Conservation (phyloP, 345 rosid species). For the Arabidopsis thaliana region DNA sequence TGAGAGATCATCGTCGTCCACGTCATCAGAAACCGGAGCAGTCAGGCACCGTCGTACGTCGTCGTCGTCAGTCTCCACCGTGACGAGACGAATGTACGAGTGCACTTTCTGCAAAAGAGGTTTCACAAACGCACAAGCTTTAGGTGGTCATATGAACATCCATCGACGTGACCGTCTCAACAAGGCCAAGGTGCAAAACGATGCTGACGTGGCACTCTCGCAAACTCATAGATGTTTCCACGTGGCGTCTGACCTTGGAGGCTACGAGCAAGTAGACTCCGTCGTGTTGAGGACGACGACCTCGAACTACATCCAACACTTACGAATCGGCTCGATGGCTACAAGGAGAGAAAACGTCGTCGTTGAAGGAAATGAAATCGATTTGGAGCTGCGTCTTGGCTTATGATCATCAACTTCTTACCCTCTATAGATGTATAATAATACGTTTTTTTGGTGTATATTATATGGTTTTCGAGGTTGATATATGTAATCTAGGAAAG, state of each 20-base stretch:
- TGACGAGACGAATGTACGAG: slow-evolving; percentile 58
- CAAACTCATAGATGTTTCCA: slow-evolving; percentile 48
- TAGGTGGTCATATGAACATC: slow-evolving; percentile 96
- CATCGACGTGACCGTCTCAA: slow-evolving; percentile 84
- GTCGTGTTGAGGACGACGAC: slow-evolving; percentile 53
- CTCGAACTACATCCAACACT: slow-evolving; percentile 48
- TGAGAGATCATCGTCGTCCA: slow-evolving; percentile 44
- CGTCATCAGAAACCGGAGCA: slow-evolving; percentile 42
- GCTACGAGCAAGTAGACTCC: slow-evolving; percentile 40
- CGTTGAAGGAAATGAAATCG: slow-evolving; percentile 68
- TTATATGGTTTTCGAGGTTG: slow-evolving; percentile 29
- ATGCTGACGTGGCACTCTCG: slow-evolving; percentile 38
- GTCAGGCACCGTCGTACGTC: neutral
- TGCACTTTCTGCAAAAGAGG: slow-evolving; percentile 91
- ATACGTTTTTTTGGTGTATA: slow-evolving; percentile 35
- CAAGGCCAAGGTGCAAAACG: slow-evolving; percentile 51
- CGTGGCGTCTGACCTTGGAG: slow-evolving; percentile 41
- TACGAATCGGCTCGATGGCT: slow-evolving; percentile 52
- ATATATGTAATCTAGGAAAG: slow-evolving; percentile 31
- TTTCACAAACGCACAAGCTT: slow-evolving; percentile 91
- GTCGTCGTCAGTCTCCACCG: slow-evolving; percentile 43
- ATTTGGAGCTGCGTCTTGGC: slow-evolving; percentile 96
- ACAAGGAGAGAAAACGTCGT: slow-evolving; percentile 44
- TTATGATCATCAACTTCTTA: slow-evolving; percentile 30
- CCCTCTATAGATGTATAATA: slow-evolving; percentile 25